phyloP scores from a whole-genome alignment of 108 stramenopile species.

The Cyclotella choctawhatcheeana region DNA sequence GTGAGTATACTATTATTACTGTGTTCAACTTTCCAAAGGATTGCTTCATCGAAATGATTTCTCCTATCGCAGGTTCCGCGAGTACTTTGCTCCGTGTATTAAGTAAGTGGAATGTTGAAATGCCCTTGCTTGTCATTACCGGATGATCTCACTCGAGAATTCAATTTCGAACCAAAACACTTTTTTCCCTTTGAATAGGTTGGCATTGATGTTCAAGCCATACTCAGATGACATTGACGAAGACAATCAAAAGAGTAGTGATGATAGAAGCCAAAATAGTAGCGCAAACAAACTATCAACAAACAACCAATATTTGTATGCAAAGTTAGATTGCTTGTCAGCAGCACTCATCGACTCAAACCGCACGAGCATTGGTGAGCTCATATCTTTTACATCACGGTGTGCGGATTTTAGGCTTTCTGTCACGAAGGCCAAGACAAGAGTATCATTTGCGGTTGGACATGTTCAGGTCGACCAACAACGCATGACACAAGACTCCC shows the following conservation, averaged over 20 bases:
- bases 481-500: constrained; percentile 38
- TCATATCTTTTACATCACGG: constrained; percentile 60
- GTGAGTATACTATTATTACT: no score
- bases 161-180: no score
- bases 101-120: constrained; percentile 36
- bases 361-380: constrained; percentile 54
- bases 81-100: constrained; percentile 78
- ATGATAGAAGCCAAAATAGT: neutral
- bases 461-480: constrained; percentile 86
- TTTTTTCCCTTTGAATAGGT: no score
- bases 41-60: no score
- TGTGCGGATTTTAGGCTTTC: constrained; percentile 78
- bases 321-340: constrained; percentile 63
- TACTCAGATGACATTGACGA: constrained; percentile 20
- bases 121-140: neutral
- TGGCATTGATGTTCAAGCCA: constrained; percentile 55
- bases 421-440: constrained; percentile 72
- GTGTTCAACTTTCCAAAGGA: no score
- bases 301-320: constrained; percentile 66
- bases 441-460: constrained; percentile 67
- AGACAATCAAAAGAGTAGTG: neutral
- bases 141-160: no score
- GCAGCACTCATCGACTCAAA: constrained; percentile 79
- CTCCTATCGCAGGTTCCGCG: no score
- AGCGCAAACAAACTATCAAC: constrained; percentile 10